Percentiles rank a stretch among this genome's conserved stretches.
phyloP scores from a whole-genome alignment of 78 protist genomes.

The Guillardia theta region DNA sequence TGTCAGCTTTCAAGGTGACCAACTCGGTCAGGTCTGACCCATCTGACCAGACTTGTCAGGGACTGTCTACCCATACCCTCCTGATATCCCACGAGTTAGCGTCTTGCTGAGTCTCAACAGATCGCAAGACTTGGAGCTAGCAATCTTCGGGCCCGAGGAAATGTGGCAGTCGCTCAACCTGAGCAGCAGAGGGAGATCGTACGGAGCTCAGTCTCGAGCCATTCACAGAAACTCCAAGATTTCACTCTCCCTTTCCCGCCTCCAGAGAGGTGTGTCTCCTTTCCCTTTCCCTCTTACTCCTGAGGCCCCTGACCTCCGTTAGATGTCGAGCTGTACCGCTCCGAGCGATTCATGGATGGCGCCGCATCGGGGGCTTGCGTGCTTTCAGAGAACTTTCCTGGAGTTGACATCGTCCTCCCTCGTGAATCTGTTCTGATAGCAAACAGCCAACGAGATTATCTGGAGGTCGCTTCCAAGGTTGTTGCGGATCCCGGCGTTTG shows the following conservation, averaged over 20 bases:
- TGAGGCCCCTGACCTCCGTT: neutral
- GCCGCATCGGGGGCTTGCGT: neutral
- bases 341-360: constrained; percentile 13
- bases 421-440: no score
- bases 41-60: no score
- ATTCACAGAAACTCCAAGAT: neutral
- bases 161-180: neutral
- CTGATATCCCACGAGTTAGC: neutral
- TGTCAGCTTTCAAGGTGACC: neutral
- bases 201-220: neutral
- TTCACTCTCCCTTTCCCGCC: neutral
- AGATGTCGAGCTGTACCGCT: neutral
- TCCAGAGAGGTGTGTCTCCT: neutral
- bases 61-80: neutral
- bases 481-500: neutral
- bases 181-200: neutral
- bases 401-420: no score
- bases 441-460: no score
- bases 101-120: neutral
- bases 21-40: neutral
- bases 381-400: neutral
- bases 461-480: no score
- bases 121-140: neutral
- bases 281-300: neutral
- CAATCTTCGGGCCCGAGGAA: neutral